These are phyloP conservation scores for Amaranthus tricolor DNA, from an alignment of 179 eudicot genomes.

Conservation along the genomic window DNA sequence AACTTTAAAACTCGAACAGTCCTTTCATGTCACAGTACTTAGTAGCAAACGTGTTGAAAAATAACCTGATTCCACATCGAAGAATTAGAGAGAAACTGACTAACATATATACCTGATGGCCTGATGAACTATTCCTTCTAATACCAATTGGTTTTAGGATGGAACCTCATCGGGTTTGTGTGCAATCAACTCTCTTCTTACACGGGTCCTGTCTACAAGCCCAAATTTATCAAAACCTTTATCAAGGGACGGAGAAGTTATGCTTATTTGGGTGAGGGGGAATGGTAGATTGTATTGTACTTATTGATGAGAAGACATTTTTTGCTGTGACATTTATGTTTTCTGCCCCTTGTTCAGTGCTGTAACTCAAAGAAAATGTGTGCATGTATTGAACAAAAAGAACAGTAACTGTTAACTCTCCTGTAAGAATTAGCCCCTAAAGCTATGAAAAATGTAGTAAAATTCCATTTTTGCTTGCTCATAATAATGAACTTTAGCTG, in stretches of 20 bases:
- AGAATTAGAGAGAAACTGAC: too few species aligned
- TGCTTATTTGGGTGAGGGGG: neutral
- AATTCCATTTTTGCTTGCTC: neutral
- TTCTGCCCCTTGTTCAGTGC: constrained; percentile 2
- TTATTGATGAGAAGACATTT: neutral
- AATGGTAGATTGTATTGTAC: constrained; percentile 4
- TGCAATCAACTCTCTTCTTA: too few species aligned
- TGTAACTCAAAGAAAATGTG: constrained; percentile 9
- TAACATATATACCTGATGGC: too few species aligned
- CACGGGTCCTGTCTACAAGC: too few species aligned
- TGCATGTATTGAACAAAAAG: neutral
- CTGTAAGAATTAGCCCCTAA: neutral
- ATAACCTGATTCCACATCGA: too few species aligned
- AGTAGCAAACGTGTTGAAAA: neutral
- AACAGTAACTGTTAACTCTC: neutral
- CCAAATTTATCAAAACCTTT: neutral
- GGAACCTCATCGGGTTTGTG: too few species aligned
- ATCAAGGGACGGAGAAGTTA: constrained; percentile 7
- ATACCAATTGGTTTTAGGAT: too few species aligned
- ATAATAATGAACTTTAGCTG: neutral
- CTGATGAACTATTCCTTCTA: too few species aligned
- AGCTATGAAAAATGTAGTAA: neutral
- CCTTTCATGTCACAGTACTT: constrained; percentile 14
- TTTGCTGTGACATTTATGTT: neutral
- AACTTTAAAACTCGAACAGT: neutral